Evolutionary conservation across 306 rosid genomes (phyloP).

Genomic region (Fragaria ananassa): DNA sequence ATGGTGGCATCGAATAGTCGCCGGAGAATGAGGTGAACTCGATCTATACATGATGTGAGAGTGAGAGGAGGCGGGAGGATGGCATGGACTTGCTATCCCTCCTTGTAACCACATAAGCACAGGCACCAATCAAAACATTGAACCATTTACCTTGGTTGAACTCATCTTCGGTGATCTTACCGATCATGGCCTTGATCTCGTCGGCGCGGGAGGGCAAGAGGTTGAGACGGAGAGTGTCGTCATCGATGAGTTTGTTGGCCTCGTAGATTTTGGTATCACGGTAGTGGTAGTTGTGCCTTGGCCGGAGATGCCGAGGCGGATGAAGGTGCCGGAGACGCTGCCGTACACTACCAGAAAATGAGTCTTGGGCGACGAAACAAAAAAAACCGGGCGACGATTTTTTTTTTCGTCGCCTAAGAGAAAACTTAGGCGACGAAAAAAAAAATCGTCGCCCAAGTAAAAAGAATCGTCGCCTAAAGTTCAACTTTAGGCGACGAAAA

Average conservation of each 20-base stretch:
- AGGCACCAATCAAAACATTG: constrained; percentile 57
- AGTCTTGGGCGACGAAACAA: too few relatives aligned
- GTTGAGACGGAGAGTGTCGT: constrained; percentile 39
- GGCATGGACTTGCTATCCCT: constrained; percentile 43
- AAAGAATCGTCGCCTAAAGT: too few relatives aligned
- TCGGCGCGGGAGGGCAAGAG: constrained; percentile 25
- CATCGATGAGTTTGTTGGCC: constrained; percentile 47
- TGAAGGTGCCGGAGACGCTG: constrained; percentile 7
- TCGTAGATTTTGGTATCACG: constrained; percentile 40
- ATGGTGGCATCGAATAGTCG: too few relatives aligned
- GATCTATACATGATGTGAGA: too few relatives aligned
- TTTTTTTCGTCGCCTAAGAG: too few relatives aligned
- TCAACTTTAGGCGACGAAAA: too few relatives aligned
- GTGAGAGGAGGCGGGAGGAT: too few relatives aligned
- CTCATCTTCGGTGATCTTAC: constrained; percentile 56
- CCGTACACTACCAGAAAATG: background rate
- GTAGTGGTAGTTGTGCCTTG: constrained; percentile 41
- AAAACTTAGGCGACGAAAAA: too few relatives aligned
- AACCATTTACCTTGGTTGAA: constrained; percentile 71
- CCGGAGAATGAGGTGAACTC: too few relatives aligned
- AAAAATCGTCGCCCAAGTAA: too few relatives aligned
- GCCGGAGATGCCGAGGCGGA: constrained; percentile 50
- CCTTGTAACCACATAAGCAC: constrained; percentile 64
- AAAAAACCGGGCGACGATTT: too few relatives aligned
- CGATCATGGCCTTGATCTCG: constrained; percentile 44